phyloP scores from a whole-genome alignment of 2,329 filamentous ascomycete species.

The Peltaster fructicola region DNA sequence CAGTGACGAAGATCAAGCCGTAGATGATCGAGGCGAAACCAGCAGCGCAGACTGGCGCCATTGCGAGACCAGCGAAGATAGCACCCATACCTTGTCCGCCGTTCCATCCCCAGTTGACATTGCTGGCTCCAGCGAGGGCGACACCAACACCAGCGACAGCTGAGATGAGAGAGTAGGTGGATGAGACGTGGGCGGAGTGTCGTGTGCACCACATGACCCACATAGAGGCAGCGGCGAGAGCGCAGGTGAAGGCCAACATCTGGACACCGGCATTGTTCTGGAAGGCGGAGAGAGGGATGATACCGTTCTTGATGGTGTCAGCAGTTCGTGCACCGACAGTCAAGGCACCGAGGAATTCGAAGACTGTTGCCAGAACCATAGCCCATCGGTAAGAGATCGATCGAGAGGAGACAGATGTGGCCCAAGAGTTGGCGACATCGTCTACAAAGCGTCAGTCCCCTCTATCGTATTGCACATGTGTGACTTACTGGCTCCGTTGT shows the following conservation, averaged over 20 bases:
- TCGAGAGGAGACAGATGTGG: conserved; percentile 33
- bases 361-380: conserved; percentile 30
- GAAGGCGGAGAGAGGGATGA: conserved; percentile 35
- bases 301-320: conserved; percentile 43
- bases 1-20: conserved; percentile 30
- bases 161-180: conserved; percentile 43
- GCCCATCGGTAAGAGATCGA: conserved; percentile 35
- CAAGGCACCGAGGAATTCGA: conserved; percentile 36
- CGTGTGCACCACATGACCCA: conserved; percentile 41
- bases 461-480: conserved; percentile 22
- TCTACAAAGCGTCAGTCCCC: too few relatives aligned
- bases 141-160: conserved; percentile 43
- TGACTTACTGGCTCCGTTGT: conserved; percentile 35
- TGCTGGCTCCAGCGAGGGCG: conserved; percentile 30
- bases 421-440: conserved; percentile 39
- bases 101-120: conserved; percentile 26
- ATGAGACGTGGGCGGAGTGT: conserved; percentile 41
- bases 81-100: conserved; percentile 27
- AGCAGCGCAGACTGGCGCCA: conserved; percentile 31
- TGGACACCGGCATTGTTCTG: conserved; percentile 26
- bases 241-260: conserved; percentile 29
- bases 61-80: conserved; percentile 26
- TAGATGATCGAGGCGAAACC: conserved; percentile 33
- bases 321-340: conserved; percentile 37
- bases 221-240: conserved; percentile 28